A percentile compares a stretch with the other conserved stretches of the same genome.
These are phyloP conservation scores for Hypholoma fasciculare DNA, from an alignment of 768 basidiomycete genomes.

Conservation along the genomic window DNA sequence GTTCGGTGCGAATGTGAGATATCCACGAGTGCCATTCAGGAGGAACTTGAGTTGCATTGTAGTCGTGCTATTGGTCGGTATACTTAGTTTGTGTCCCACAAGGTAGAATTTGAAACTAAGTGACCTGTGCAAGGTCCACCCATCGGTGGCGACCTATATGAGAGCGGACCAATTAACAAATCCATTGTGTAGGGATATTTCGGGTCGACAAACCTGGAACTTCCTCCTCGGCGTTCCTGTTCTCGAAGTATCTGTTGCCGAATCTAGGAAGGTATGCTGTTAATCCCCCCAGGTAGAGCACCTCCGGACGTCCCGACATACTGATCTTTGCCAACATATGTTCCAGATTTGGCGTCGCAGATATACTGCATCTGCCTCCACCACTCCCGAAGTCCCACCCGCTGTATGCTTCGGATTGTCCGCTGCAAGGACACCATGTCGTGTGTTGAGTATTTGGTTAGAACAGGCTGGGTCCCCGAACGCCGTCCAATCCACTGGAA, in stretches of 20 bases:
- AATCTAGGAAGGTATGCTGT: conserved; percentile 51
- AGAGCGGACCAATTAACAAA: not conserved
- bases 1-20: conserved; percentile 81
- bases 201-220: conserved; percentile 64
- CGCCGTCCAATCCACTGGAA: not conserved
- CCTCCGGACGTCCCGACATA: conserved; percentile 41
- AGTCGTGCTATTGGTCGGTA: conserved; percentile 58
- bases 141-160: conserved; percentile 87
- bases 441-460: not conserved
- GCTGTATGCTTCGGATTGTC: conserved; percentile 73
- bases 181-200: not conserved
- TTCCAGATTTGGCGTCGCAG: conserved; percentile 89
- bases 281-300: not conserved
- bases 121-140: conserved; percentile 90
- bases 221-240: conserved; percentile 84
- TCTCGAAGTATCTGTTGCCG: conserved; percentile 95
- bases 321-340: conserved; percentile 78
- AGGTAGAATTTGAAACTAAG: conserved; percentile 14
- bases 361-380: conserved; percentile 93
- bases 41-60: conserved; percentile 91
- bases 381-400: conserved; percentile 83
- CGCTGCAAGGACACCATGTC: conserved; percentile 65
- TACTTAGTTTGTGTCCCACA: not conserved
- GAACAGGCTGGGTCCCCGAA: not conserved
- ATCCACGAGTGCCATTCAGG: conserved; percentile 99